Percentiles rank a stretch among this genome's conserved stretches.
phyloP scores from a whole-genome alignment of 139 green algal genomes.

The Closterium sp. region DNA sequence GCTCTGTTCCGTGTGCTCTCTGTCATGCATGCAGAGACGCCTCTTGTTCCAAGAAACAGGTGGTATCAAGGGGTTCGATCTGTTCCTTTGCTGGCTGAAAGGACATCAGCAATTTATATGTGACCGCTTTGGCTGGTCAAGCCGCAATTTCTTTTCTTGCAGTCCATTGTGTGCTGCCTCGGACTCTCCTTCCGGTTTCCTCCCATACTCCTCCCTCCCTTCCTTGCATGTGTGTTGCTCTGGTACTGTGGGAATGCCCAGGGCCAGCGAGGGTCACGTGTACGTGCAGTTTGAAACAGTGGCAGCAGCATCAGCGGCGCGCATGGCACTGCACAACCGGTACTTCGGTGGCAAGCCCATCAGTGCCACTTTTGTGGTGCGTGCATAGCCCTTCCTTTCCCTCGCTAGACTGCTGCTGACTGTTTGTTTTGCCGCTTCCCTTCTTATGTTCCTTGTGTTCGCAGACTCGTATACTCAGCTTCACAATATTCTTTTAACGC shows the following conservation, averaged over 20 bases:
- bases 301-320: not conserved
- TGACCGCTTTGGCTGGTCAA: not conserved
- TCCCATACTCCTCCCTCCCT: not conserved
- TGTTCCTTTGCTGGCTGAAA: not conserved
- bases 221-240: not conserved
- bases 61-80: not conserved
- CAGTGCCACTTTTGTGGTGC: not conserved
- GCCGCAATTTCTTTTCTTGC: not conserved
- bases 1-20: not conserved
- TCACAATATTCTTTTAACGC: too few species aligned
- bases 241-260: not conserved
- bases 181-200: not conserved
- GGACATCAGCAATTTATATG: not conserved
- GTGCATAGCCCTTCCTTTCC: not conserved
- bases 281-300: not conserved
- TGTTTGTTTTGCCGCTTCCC: too few species aligned
- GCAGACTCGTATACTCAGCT: too few species aligned
- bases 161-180: not conserved
- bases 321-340: not conserved
- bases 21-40: not conserved
- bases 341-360: not conserved
- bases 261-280: not conserved
- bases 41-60: not conserved
- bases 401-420: too few species aligned
- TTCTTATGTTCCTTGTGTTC: too few species aligned